phyloP scores from a whole-genome alignment of 305 asterid genomes.

The Lippia alba region DNA sequence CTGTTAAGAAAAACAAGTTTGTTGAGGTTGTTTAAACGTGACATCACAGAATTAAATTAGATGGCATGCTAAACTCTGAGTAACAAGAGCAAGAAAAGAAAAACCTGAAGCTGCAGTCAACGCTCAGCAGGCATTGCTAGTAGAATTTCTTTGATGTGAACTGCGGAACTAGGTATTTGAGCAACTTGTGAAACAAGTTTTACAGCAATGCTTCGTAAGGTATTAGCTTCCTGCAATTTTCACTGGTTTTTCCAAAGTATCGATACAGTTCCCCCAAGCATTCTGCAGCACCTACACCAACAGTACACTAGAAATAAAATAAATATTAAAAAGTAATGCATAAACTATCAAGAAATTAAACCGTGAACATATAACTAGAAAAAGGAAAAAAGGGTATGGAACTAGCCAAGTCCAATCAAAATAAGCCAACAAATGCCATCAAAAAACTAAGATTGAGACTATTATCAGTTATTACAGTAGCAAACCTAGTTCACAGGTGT shows the following conservation, averaged over 20 bases:
- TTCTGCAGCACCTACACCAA: conserved; percentile 81
- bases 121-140: conserved; percentile 73
- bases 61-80: conserved; percentile 3
- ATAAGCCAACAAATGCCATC: neutral
- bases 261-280: conserved; percentile 93
- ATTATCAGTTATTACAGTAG: neutral
- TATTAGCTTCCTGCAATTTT: conserved; percentile 73
- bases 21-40: conserved; percentile 17
- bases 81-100: conserved; percentile 34
- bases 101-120: conserved; percentile 95
- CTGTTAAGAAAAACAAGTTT: neutral
- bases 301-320: conserved; percentile 26
- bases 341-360: conserved; percentile 21
- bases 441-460: conserved; percentile 3
- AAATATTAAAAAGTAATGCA: conserved; percentile 19
- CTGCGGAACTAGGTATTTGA: conserved; percentile 77
- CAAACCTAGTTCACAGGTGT: conserved; percentile 1
- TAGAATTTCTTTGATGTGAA: conserved; percentile 73
- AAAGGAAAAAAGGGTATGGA: conserved; percentile 29
- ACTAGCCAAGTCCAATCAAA: conserved; percentile 12
- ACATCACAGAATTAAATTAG: conserved; percentile 9
- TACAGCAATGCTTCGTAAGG: conserved; percentile 60
- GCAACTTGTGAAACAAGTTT: conserved; percentile 94
- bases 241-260: conserved; percentile 83
- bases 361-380: neutral